Base-by-base conservation (phyloP, 1,284 basidiomycete genomes). In the Peniophora sp. region DNA sequence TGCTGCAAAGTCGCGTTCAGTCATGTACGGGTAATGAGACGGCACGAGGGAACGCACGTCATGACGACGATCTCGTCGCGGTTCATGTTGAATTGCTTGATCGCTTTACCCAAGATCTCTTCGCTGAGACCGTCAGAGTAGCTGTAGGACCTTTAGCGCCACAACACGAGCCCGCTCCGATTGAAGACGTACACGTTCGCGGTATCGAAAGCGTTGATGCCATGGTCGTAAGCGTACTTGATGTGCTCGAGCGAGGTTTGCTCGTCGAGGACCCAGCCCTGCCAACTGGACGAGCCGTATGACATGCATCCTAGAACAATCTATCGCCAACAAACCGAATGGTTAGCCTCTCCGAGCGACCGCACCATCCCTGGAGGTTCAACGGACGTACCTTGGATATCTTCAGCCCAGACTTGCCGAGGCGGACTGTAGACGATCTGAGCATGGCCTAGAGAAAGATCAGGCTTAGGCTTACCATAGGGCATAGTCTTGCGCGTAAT, bases 161-260 rank as follows among this genome's bases (percentile, higher is more conserved):
- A 45, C n/a, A 20, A 10, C 47, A 43, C 34, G 45, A 20, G 35
- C 8, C 8, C 23, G 44, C 19, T 8, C 19, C 14, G 23, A 22
- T 19, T 2, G 9, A 52, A 58, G 36, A 38, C 19, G 23, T 22
- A 22, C 20, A 69, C 72, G 55, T 77, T 68, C 32, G 75, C 74
- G 0, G 75, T 77, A 56, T 78, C 76, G 52, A 76, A 77, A 0
- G 74, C 75, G 61, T 73, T 68, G 56, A 79, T 77, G 3, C 77
- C 76, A 17, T 63, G 54, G 5, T 72, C 69, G 53, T 52, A 45
- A 62, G 69, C 69, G 34, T 55, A 66, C 55, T 69, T 69, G 58
- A 71, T 68, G 43, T 69, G 67, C 51, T 64, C 57, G 23, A 66
- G 58, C 0, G 62, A 64, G 52, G 72, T 70, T n/a, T 73, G 65